Base-by-base conservation (phyloP, 768 basidiomycete genomes). In the Baorangia bicolor region DNA sequence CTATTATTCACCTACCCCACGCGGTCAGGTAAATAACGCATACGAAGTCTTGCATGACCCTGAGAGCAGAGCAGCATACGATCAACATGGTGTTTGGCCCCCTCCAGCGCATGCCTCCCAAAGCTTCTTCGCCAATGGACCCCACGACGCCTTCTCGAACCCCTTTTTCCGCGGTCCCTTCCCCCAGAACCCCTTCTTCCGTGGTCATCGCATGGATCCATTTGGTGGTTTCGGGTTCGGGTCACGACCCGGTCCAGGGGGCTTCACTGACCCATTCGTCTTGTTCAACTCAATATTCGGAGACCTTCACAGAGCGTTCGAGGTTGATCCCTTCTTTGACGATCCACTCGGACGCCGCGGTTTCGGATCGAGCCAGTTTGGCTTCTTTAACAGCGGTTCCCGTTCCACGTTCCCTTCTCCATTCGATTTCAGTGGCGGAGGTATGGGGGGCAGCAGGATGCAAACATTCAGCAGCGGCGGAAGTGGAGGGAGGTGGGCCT, bases 201-300 rank as follows among this genome's bases (percentile, higher is more conserved):
- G 55, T 62, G 75, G 58, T 67, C 51, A 41, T 39, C 63, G 56
- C 41, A 51, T 62, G 43, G 71, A 69, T 14, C 62, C 59, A 0
- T 75, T 65, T 25, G 59, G 65, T 45, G 65, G 68, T 37, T 62
- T 57, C 47, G 67, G 63, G 14, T 67, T 64, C 25, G 58, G 57
- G 8, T 53, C 62, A 12, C 61, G 34, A 21, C 46, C 59, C 5
- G 60, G 60, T 41, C 31, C 56, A 5, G 49, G 59, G 18, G 69
- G 65, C 39, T 90, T 91, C 72, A 86, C 84, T 2, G 88, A 92
- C 66, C 90, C 90, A 2, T 91, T 90, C 66, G 73, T 79, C 21
- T 73, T 92, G 34, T 92, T 92, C 71, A 78, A 90, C 58, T 77
- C 81, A 3, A 82, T 90, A 53, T 91, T 92, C 56, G 81, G 82